Evolutionary conservation across 805 yeast genomes (phyloP).

Genomic region (Candida sakaeoensis): DNA sequence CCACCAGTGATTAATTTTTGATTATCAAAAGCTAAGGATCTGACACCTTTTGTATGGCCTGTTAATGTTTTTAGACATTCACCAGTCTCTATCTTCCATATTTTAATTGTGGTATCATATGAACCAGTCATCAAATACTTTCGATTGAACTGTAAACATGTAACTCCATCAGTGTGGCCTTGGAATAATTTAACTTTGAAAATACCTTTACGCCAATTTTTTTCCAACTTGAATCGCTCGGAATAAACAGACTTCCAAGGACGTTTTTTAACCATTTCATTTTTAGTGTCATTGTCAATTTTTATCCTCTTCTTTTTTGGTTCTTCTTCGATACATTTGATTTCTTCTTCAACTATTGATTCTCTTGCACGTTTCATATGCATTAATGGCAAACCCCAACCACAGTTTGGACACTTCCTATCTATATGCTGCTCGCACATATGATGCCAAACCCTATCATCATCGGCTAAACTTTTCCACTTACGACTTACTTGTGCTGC

Average conservation of each 20-base stretch:
- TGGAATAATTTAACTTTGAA: slow-evolving; percentile 59
- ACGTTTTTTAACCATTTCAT: slow-evolving; percentile 35
- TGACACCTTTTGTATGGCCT: slow-evolving; percentile 89
- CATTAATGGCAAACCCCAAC: slow-evolving; percentile 96
- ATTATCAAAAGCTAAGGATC: slow-evolving; percentile 80
- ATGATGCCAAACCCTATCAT: slow-evolving; percentile 96
- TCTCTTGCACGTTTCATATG: slow-evolving; percentile 77
- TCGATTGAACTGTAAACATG: slow-evolving; percentile 80
- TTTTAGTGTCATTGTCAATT: neutral
- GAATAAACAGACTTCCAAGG: slow-evolving; percentile 96
- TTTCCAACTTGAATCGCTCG: slow-evolving; percentile 86
- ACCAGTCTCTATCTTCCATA: slow-evolving; percentile 90
- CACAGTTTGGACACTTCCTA: slow-evolving; percentile 95
- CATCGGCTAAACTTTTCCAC: slow-evolving; percentile 91
- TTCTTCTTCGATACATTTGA: slow-evolving; percentile 13
- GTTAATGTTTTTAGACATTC: slow-evolving; percentile 68
- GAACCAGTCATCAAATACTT: slow-evolving; percentile 83
- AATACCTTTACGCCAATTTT: slow-evolving; percentile 89
- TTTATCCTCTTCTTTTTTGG: neutral
- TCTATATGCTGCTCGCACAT: slow-evolving; percentile 99
- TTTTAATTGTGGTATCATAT: slow-evolving; percentile 81
- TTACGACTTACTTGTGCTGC: slow-evolving; percentile 89
- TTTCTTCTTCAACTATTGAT: slow-evolving; percentile 18
- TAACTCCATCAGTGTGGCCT: slow-evolving; percentile 88
- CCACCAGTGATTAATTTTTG: slow-evolving; percentile 91